Percentiles rank a stretch among this genome's conserved stretches.
Conservation (phyloP, 768 basidiomycete genomes). For the Agaricus blazei region DNA sequence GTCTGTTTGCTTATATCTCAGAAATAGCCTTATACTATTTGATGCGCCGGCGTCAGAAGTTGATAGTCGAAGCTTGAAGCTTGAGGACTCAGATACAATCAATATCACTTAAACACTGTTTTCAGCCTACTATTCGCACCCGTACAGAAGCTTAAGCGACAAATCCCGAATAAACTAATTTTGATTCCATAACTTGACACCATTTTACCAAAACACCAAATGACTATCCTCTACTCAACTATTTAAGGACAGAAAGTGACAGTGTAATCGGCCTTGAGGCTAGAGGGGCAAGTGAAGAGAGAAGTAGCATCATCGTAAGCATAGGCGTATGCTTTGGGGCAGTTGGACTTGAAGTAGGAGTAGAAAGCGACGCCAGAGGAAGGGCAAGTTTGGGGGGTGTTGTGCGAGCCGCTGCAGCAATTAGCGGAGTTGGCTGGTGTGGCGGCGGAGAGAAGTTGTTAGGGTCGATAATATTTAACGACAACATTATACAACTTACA, state of each 20-base stretch:
- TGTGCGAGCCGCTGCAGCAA: conserved; percentile 57
- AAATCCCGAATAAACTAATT: too few relatives aligned
- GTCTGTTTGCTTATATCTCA: too few relatives aligned
- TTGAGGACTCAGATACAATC: too few relatives aligned
- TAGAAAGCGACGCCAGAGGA: conserved; percentile 35
- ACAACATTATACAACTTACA: conserved; percentile 15
- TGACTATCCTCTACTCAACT: neutral
- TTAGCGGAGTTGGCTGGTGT: conserved; percentile 50
- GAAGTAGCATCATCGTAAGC: conserved; percentile 55
- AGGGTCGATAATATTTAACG: neutral
- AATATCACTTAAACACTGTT: too few relatives aligned
- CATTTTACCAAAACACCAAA: neutral
- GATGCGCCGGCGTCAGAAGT: too few relatives aligned
- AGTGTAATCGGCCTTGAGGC: conserved; percentile 38
- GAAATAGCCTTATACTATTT: too few relatives aligned
- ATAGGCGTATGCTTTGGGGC: conserved; percentile 48
- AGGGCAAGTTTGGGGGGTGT: conserved; percentile 53
- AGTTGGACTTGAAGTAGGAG: conserved; percentile 36
- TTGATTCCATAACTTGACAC: too few relatives aligned
- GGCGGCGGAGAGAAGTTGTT: neutral
- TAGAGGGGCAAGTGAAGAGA: conserved; percentile 45
- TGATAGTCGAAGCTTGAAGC: too few relatives aligned
- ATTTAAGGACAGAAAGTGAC: conserved; percentile 42
- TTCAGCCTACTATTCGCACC: too few relatives aligned
- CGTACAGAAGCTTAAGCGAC: too few relatives aligned